Conservation (phyloP, 192 early-diverging fungal genomes). For the Irineochytrium annulatum region DNA sequence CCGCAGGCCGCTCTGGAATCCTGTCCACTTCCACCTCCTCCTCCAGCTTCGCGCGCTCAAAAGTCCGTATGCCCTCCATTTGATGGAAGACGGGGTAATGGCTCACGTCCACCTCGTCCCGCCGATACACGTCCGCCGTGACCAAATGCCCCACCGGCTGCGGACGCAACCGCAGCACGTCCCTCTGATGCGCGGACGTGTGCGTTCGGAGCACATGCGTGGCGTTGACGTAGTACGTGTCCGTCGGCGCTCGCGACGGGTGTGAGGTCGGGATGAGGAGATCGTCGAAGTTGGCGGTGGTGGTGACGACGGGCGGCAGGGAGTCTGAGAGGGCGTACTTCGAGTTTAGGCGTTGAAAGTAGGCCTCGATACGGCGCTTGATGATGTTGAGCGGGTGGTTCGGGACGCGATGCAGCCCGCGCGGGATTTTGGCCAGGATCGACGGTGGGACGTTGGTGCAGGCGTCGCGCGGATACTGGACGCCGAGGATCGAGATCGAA, state of each 20-base stretch:
- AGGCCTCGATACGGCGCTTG: constrained; percentile 68
- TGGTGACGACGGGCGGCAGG: constrained; percentile 79
- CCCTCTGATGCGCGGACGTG: constrained; percentile 89
- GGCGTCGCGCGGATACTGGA: constrained; percentile 51
- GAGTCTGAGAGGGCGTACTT: constrained; percentile 45
- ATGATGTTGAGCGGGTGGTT: constrained; percentile 88
- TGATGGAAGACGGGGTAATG: constrained; percentile 99
- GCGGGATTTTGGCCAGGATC: constrained; percentile 70
- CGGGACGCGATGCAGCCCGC: constrained; percentile 70
- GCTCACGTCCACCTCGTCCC: constrained; percentile 92
- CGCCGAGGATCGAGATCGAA: no score
- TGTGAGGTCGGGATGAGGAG: constrained; percentile 80
- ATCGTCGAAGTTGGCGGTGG: constrained; percentile 87
- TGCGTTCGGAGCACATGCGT: constrained; percentile 81
- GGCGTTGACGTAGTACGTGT: constrained; percentile 91
- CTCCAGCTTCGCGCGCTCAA: constrained; percentile 38
- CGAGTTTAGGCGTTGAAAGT: constrained; percentile 61
- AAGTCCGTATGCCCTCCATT: constrained; percentile 88
- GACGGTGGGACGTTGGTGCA: constrained; percentile 75
- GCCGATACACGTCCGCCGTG: constrained; percentile 95
- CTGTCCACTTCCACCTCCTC: neutral
- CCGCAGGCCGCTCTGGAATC: neutral
- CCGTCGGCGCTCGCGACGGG: constrained; percentile 72
- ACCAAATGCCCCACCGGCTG: constrained; percentile 53
- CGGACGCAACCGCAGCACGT: constrained; percentile 63